Conservation (phyloP, 2,329 filamentous ascomycete genomes). For the Colletotrichum sp. region DNA sequence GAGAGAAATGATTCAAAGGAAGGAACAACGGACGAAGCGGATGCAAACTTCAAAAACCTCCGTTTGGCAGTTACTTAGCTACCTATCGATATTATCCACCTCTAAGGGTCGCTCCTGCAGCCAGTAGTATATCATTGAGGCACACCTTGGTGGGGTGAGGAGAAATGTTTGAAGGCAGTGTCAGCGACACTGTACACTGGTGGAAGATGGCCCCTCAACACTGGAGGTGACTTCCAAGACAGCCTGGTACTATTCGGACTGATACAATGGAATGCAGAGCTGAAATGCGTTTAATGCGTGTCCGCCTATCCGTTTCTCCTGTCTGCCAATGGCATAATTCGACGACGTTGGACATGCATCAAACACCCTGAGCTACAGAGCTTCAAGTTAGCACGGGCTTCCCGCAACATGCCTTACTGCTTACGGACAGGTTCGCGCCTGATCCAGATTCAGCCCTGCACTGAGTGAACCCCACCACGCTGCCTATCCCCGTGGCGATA, state of each 20-base stretch:
- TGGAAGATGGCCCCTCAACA: neutral
- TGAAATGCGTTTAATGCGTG: neutral
- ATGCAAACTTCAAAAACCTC: neutral
- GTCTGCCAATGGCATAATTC: neutral
- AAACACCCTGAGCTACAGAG: neutral
- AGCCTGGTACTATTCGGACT: neutral
- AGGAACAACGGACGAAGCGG: neutral
- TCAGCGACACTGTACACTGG: neutral
- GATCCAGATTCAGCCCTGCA: neutral
- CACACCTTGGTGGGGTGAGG: neutral
- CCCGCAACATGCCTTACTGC: neutral
- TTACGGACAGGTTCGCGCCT: neutral
- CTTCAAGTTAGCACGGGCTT: neutral
- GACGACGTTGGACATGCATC: neutral
- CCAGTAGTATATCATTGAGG: neutral
- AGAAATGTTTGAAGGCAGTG: neutral
- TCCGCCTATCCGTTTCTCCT: neutral
- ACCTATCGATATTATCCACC: neutral
- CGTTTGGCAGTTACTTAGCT: neutral
- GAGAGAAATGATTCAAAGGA: neutral
- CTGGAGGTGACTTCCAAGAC: too few species aligned
- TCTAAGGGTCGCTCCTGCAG: neutral
- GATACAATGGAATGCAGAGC: neutral
- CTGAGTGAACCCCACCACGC: neutral
- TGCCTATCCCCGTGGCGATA: neutral